Evolutionary conservation across 2,329 filamentous ascomycete genomes (phyloP), one percentile per base, ranked within the genome.

Genomic region (Lecanoromycetidae sp.): DNA sequence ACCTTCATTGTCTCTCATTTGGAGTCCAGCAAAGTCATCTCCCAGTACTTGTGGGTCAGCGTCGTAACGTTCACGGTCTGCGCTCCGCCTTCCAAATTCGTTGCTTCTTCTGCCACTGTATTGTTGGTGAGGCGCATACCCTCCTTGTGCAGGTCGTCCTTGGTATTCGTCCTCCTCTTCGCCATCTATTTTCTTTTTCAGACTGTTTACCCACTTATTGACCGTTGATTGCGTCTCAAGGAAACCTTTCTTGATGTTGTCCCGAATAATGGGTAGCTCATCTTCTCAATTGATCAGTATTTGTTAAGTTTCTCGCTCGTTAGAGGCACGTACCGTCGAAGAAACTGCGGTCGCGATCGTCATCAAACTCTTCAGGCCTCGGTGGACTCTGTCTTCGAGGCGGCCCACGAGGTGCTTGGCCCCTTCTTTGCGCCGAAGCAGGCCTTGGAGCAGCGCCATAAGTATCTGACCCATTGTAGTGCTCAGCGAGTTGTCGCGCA

Each of bases 211-310:
- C 88, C 90, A 96, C 41, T 78, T 77, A 67, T 94, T 96, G 57
- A 98, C 84, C 60, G 85, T 93, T 46, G 77, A 80, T 67, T 96
- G 91, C 2, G 91, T 96, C 60, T 98, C 88, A 46, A 87, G 60
- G 66, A 98, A 98, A 3, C 91, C 91, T 67, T 96, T 93, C 61
- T 82, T 83, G 56, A 98, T 76, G 59, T 93, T 95, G 61, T 94
- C 87, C 55, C 81, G 82, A 60, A 98, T 95, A 41, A 90, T 80
- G 1, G 91, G 90, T 12, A 98, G 76, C 56, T 98, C 91, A 58
- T 98, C 91, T 79, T 54, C 9, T 25, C 13, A 17, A 7, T 32
- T 12, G 4, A 17, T 40, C 27, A 46, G 35, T 34, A 7, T 3
- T 44, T 32, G 23, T 5, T 7, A 2, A n/a, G 27, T 26, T 33